Evolutionary conservation across 192 early-diverging fungal species (phyloP), one percentile per base, ranked within the genome.

Genomic region (Dissophora globulifera): DNA sequence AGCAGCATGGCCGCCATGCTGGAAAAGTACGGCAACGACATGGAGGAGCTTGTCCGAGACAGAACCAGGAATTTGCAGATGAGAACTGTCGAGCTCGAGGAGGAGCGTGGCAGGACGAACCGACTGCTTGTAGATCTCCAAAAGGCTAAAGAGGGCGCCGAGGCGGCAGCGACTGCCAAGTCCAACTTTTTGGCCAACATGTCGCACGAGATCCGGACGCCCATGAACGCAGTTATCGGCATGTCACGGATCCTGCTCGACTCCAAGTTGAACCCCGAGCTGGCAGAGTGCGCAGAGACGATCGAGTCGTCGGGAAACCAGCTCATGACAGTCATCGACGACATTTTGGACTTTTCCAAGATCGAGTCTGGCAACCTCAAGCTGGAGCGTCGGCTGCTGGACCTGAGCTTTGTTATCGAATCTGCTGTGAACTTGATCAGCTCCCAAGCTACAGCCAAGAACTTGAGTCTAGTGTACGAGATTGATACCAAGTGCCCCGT

Each of bases 331-430:
- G 72, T 85, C 12, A 82, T 85, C 54, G 79, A 85, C 48, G 81
- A 85, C 60, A 85, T 82, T n/a, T 49, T 85, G 17, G 93, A 93
- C 56, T 80, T 91, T 58, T 90, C 89, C 40, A 93, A 91, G 82
- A 87, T 93, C 32, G 93, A 94, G 67, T 89, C 91, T 26, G 91
- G 90, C 22, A 88, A 89, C 29, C 83, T 95, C 67, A 85, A 79
- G 22, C 70, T 93, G 4, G 91, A 92, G 69, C 62, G 59, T 3
- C 85, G 86, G 22, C 84, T 90, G n/a, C 85, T 88, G 56, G 78
- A 86, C 32, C 72, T 90, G 41, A 79, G 85, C 17, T 78, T 79
- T 45, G 79, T 86, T 25, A 76, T 91, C 26, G 83, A 92, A 51
- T 83, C 86, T 17, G 88, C 85, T 19, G 81, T 93, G 30, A 87